A percentile compares a stretch with the other conserved stretches of the same genome.
Evolutionary conservation across 345 rosid species (phyloP).

Genomic region (Eucalyptus pauciflora): DNA sequence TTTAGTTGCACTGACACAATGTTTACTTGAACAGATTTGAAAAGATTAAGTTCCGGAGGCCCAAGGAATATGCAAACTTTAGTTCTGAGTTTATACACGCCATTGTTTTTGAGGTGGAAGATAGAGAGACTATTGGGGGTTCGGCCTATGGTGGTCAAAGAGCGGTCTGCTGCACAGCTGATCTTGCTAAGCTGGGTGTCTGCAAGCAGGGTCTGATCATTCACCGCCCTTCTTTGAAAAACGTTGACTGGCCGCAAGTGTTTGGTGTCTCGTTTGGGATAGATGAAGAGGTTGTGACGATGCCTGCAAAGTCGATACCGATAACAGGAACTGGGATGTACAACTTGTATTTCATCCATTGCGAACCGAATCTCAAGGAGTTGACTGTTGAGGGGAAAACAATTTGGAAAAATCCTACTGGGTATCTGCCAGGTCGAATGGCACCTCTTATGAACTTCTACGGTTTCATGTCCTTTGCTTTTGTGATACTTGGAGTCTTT

Average conservation of each 20-base stretch:
- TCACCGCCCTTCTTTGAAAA: constrained; percentile 53
- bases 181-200: constrained; percentile 80
- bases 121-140: constrained; percentile 80
- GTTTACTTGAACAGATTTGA: constrained; percentile 48
- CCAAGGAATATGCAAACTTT: constrained; percentile 30
- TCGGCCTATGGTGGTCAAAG: constrained; percentile 98
- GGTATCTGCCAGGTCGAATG: constrained; percentile 95
- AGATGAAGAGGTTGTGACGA: constrained; percentile 30
- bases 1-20: background rate
- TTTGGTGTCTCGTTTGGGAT: constrained; percentile 43
- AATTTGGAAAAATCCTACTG: constrained; percentile 87
- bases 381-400: constrained; percentile 74
- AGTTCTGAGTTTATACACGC: constrained; percentile 58
- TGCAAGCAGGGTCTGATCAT: constrained; percentile 73
- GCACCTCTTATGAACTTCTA: constrained; percentile 91
- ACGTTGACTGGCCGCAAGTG: constrained; percentile 70
- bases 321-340: constrained; percentile 89
- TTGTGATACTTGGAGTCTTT: constrained; percentile 68
- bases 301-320: constrained; percentile 45
- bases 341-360: constrained; percentile 82
- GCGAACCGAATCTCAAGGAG: constrained; percentile 59
- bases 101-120: constrained; percentile 74
- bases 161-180: constrained; percentile 88
- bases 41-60: constrained; percentile 59
- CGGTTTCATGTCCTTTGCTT: constrained; percentile 83